phyloP scores from a whole-genome alignment of 306 rosid species.

The Pyrus betulifolia region DNA sequence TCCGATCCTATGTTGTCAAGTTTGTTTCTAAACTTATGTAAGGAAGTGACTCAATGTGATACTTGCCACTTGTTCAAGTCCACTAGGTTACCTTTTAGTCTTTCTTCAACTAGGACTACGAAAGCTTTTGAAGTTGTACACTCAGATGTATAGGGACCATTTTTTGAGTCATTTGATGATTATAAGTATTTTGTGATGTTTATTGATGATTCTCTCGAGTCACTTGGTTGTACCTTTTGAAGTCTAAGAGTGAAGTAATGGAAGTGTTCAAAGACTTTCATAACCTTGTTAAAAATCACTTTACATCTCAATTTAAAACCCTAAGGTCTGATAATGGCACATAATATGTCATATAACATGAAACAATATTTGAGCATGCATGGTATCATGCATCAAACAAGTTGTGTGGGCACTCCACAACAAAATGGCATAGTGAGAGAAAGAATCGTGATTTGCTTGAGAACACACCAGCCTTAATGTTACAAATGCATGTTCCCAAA shows the following conservation, averaged over 20 bases:
- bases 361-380: too few species aligned
- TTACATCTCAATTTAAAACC: too few species aligned
- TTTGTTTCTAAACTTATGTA: too few species aligned
- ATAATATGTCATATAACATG: neutral
- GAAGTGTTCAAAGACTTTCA: too few species aligned
- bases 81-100: too few species aligned
- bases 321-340: too few species aligned
- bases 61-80: neutral
- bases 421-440: neutral
- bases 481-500: neutral
- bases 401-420: neutral
- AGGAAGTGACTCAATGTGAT: too few species aligned
- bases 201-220: neutral
- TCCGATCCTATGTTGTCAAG: too few species aligned
- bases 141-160: neutral
- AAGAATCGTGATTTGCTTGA: neutral
- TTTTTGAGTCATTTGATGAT: neutral
- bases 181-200: neutral
- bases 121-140: neutral
- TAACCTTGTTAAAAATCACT: too few species aligned
- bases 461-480: neutral
- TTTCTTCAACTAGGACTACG: neutral
- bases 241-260: too few species aligned
- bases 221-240: neutral
- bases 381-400: neutral